phyloP scores from a whole-genome alignment of 2,329 filamentous ascomycete genomes.

The Pyrenochaeta sp. region DNA sequence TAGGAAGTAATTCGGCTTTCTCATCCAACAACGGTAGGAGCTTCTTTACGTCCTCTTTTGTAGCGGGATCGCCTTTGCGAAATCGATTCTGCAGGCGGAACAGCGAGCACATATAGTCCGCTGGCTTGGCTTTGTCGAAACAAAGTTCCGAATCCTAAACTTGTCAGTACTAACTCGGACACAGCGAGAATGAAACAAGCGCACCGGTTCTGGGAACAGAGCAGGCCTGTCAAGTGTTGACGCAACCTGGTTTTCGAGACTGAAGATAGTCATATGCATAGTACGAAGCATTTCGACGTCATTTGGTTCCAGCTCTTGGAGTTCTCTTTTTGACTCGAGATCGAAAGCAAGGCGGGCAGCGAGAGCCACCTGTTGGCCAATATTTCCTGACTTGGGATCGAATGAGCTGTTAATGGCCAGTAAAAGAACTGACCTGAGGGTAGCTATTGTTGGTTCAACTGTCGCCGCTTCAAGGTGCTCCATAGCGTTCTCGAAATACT shows the following conservation, averaged over 20 bases:
- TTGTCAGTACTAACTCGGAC: conserved; percentile 13
- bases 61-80: conserved; percentile 38
- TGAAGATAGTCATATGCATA: conserved; percentile 48
- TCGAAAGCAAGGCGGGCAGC: conserved; percentile 44
- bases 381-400: conserved; percentile 46
- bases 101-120: conserved; percentile 46
- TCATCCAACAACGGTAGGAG: conserved; percentile 39
- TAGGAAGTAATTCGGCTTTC: conserved; percentile 31
- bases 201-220: conserved; percentile 47
- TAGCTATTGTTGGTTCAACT: conserved; percentile 41
- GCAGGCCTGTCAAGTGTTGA: conserved; percentile 46
- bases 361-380: conserved; percentile 48
- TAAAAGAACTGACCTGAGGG: conserved; percentile 42
- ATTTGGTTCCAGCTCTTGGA: conserved; percentile 33
- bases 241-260: conserved; percentile 47
- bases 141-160: conserved; percentile 35
- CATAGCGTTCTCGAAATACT: conserved; percentile 43
- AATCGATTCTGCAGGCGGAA: conserved; percentile 47
- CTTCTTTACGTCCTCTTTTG: conserved; percentile 30
- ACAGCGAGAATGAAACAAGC: neutral
- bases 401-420: conserved; percentile 48
- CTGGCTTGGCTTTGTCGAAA: conserved; percentile 38
- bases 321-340: conserved; percentile 36
- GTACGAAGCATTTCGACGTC: conserved; percentile 34
- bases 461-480: conserved; percentile 44